Evolutionary conservation across 108 stramenopile genomes (phyloP), one percentile per base, ranked within the genome.

Genomic region (Schizochytrium sp.): DNA sequence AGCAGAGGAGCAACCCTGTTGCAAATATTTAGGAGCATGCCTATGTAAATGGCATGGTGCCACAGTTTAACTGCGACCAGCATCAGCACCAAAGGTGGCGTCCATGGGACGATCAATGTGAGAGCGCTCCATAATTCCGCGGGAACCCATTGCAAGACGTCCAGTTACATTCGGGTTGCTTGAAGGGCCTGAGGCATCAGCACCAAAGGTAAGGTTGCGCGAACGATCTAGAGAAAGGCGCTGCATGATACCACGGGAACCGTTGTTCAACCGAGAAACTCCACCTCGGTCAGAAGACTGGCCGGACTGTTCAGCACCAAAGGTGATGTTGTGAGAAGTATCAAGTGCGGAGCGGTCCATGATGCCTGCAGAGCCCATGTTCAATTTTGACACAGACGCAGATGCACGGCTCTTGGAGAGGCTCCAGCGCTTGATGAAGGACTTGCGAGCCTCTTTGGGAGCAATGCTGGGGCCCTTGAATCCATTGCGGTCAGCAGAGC

Each of bases 391-490:
- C 5, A 83, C 76, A 38, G 28, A 17, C 19, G 19, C 76, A 0
- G 64, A 69, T 10, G 28, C 40, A 53, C 53, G 47, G 15, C 28
- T 5, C 50, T 49, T 55, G 8, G 47, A 55, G 5, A 83, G 76
- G 47, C 76, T 83, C 76, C 76, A 83, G 13, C 76, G 76, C 47
- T 83, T 83, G 76, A 83, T 53, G 13, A 55, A n/a, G 76, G 28
- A 7, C n/a, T 55, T 55, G 50, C 47, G 47, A 5, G 76, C 47
- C 76, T 83, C 76, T 53, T 83, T 83, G 8, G 76, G 76, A 38
- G 76, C 76, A 40, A 83, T 83, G 76, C 76, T 55, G 38, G 76
- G 76, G 50, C 76, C 76, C 47, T 10, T 83, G 76, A 83, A 83
- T 5, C 76, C 76, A 42, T 83, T 83, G 3, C 53, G 47, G 47